Evolutionary conservation across 2,329 filamentous ascomycete species (phyloP).

Genomic region (Didymella segeticola): DNA sequence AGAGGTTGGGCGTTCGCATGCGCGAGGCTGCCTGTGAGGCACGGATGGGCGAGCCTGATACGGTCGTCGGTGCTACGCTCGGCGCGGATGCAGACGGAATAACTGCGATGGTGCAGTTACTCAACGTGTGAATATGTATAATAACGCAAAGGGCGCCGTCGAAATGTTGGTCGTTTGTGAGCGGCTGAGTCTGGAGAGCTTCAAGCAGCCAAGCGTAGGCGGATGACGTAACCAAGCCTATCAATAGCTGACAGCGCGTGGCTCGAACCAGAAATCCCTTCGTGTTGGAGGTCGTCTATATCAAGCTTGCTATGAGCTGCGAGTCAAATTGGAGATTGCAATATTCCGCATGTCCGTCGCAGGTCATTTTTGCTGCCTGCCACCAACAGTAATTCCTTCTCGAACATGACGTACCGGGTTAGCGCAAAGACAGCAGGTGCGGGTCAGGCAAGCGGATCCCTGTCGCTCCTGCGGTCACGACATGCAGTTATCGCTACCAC

Average conservation of each 20-base stretch:
- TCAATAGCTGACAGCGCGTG: constrained; percentile 9
- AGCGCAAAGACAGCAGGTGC: constrained; percentile 16
- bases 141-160: constrained; percentile 5
- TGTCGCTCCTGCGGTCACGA: constrained; percentile 7
- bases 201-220: constrained; percentile 25
- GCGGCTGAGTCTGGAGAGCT: constrained; percentile 30
- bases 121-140: not conserved
- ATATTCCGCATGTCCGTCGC: not conserved
- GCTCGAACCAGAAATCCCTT: not conserved
- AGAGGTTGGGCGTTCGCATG: constrained; percentile 22
- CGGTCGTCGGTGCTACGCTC: constrained; percentile 12
- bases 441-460: constrained; percentile 5
- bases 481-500: constrained; percentile 7
- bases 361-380: not conserved
- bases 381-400: constrained; percentile 7
- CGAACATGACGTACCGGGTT: constrained; percentile 15
- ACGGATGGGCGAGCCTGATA: constrained; percentile 8
- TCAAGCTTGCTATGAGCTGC: not conserved
- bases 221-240: constrained; percentile 34
- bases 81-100: constrained; percentile 13
- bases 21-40: constrained; percentile 15
- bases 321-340: not conserved
- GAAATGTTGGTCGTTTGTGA: constrained; percentile 20
- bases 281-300: not conserved
- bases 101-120: constrained; percentile 4